Evolutionary conservation across 768 basidiomycete genomes (phyloP), one percentile per base, ranked within the genome.

Genomic region (Leccinum subtestaceum): DNA sequence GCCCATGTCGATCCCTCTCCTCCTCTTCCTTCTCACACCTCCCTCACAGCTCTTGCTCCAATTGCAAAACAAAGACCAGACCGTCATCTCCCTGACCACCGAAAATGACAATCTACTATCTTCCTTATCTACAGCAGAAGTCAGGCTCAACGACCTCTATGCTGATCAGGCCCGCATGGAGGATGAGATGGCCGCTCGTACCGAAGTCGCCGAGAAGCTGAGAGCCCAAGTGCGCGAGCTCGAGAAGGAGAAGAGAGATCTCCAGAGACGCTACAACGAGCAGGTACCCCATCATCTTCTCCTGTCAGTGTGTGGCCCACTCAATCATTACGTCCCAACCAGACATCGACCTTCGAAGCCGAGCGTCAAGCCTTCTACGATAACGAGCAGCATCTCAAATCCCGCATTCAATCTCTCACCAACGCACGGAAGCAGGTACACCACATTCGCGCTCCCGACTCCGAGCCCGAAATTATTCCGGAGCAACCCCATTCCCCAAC

Each of bases 321-420:
- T 55, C 34, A 52, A n/a, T 43, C 52, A 65, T 57, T 27, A 59
- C 54, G 34, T 57, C 29, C 23, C 56, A 11, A 47, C 34, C 68
- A 95, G 93, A 87, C 87, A n/a, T 77, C 84, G 17, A 89, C 89
- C 3, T 95, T 95, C 69, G 94, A 96, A 68, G 89, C 91, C 8
- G 94, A 96, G 74, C 88, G 94, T 34, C 92, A 95, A 71, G 83
- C 92, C 15, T 91, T 94, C 73, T 93, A 93, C 68, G 93, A 95
- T 74, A 93, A 92, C 67, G 93, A 96, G 67, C 90, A 95, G 70
- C 93, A 94, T 72, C 86, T 95, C 63, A 94, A 93, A 74, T 89
- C 90, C 48, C 90, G 92, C 60, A 93, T 95, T 53, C 87, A 90
- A 68, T 89, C 88, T 8, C 83, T 94, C 40, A 78, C 82, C 7